phyloP scores from a whole-genome alignment of 345 rosid species.

The Salix dunnii region DNA sequence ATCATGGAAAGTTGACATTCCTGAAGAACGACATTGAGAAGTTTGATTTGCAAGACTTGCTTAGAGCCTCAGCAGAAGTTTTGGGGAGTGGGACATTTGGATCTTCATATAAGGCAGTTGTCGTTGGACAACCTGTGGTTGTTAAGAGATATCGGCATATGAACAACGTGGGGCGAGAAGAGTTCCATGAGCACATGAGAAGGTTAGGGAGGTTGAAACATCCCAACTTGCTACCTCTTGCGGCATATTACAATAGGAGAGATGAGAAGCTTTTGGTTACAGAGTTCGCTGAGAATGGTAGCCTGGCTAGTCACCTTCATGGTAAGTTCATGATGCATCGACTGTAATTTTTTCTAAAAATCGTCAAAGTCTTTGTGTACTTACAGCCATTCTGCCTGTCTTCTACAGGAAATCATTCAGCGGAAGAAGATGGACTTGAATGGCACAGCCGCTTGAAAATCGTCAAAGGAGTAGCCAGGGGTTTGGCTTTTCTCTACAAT shows the following conservation, averaged over 20 bases:
- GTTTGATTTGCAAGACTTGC: constrained; percentile 69
- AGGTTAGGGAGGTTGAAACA: constrained; percentile 55
- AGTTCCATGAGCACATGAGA: constrained; percentile 65
- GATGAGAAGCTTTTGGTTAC: constrained; percentile 71
- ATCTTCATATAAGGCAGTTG: constrained; percentile 65
- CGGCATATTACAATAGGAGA: constrained; percentile 63
- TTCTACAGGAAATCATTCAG: constrained; percentile 48
- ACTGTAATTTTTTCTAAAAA: background rate
- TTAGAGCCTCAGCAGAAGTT: constrained; percentile 72
- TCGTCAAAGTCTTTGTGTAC: background rate
- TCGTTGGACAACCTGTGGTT: constrained; percentile 37
- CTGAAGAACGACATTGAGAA: constrained; percentile 43
- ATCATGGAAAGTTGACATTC: constrained; percentile 43
- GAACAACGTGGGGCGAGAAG: constrained; percentile 63
- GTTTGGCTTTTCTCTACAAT: constrained; percentile 54
- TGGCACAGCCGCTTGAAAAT: constrained; percentile 61
- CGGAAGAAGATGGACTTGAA: constrained; percentile 45
- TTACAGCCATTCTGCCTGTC: background rate
- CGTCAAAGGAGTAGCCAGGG: constrained; percentile 58
- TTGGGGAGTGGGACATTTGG: constrained; percentile 84
- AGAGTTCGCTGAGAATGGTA: constrained; percentile 45
- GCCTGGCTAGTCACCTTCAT: constrained; percentile 74
- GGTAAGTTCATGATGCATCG: constrained; percentile 31
- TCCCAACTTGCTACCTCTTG: constrained; percentile 51
- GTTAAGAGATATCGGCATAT: constrained; percentile 79